These are phyloP conservation scores for Tylopilus sp. DNA, from an alignment of 768 basidiomycete species.

Conservation along the genomic window DNA sequence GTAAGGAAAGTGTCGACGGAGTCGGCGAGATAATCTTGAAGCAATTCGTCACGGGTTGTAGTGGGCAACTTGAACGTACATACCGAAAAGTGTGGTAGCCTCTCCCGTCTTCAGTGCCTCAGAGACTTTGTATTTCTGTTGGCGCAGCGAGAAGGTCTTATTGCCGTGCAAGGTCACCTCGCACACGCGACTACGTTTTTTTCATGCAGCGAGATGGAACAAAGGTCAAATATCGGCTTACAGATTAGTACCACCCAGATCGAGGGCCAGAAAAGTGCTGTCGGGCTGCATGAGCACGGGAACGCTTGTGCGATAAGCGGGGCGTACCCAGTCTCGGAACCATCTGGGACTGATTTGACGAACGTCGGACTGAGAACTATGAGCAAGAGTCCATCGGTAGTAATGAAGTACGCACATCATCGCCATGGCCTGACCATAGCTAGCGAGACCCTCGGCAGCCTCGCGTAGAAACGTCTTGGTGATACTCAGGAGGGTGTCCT, in stretches of 20 bases:
- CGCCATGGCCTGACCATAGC: slow-evolving; percentile 80
- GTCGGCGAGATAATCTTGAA: slow-evolving; percentile 91
- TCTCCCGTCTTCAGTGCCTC: slow-evolving; percentile 92
- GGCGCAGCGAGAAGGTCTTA: slow-evolving; percentile 83
- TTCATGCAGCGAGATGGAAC: background rate
- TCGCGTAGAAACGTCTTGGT: slow-evolving; percentile 79
- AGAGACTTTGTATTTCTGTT: slow-evolving; percentile 97
- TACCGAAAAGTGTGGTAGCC: slow-evolving; percentile 82
- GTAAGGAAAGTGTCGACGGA: slow-evolving; percentile 95
- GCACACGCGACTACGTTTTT: slow-evolving; percentile 79
- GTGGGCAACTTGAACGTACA: slow-evolving; percentile 10
- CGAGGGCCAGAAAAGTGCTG: slow-evolving; percentile 93
- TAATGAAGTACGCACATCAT: slow-evolving; percentile 68
- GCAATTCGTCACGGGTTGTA: slow-evolving; percentile 9
- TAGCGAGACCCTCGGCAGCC: slow-evolving; percentile 65
- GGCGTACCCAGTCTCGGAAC: slow-evolving; percentile 85
- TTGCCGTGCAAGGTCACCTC: slow-evolving; percentile 90
- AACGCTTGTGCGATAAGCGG: background rate
- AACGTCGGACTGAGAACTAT: slow-evolving; percentile 70
- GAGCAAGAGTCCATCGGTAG: background rate
- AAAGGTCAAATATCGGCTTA: slow-evolving; percentile 39
- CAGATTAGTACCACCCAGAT: slow-evolving; percentile 98
- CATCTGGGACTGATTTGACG: slow-evolving; percentile 93
- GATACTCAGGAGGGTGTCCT: slow-evolving; percentile 62
- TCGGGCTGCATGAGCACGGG: slow-evolving; percentile 8